phyloP scores from a whole-genome alignment of 805 yeast species.

The Cyberlindnera bimundalis region DNA sequence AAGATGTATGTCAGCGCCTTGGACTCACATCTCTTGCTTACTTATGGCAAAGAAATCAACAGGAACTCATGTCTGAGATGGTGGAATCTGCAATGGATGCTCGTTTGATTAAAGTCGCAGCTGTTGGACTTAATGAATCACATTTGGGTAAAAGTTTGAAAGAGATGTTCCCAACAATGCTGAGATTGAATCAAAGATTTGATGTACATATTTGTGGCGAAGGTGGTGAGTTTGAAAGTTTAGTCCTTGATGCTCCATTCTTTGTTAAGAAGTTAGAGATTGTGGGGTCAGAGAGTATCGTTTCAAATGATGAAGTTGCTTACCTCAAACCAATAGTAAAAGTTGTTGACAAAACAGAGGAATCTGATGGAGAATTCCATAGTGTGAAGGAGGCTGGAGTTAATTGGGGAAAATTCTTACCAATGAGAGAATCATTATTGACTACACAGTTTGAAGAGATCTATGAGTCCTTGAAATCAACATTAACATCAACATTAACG shows the following conservation, averaged over 20 bases:
- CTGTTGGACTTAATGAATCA: slow-evolving; percentile 65
- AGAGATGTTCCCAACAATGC: slow-evolving; percentile 56
- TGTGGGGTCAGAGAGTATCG: slow-evolving; percentile 19
- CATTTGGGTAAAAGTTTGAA: slow-evolving; percentile 70
- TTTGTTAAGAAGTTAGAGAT: slow-evolving; percentile 49
- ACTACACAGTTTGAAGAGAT: slow-evolving; percentile 39
- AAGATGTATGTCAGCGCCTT: slow-evolving; percentile 76
- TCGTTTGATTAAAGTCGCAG: slow-evolving; percentile 87
- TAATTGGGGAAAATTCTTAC: slow-evolving; percentile 25
- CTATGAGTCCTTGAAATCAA: slow-evolving; percentile 15
- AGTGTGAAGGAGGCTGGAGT: slow-evolving; percentile 16
- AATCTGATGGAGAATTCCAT: slow-evolving; percentile 19
- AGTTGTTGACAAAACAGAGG: slow-evolving; percentile 37
- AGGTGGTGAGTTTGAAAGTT: slow-evolving; percentile 96
- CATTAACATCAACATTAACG: background rate
- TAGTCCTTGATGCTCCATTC: slow-evolving; percentile 88
- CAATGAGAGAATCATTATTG: slow-evolving; percentile 30
- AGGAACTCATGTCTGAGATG: slow-evolving; percentile 80
- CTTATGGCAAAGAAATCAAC: slow-evolving; percentile 88
- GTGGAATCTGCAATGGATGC: slow-evolving; percentile 67
- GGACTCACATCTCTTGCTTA: slow-evolving; percentile 69
- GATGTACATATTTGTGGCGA: slow-evolving; percentile 97
- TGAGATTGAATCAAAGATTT: slow-evolving; percentile 54
- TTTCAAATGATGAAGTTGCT: slow-evolving; percentile 59
- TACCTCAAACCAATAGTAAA: slow-evolving; percentile 57